These are phyloP conservation scores for Starmerella cellae DNA, from an alignment of 805 yeast genomes.

Conservation along the genomic window DNA sequence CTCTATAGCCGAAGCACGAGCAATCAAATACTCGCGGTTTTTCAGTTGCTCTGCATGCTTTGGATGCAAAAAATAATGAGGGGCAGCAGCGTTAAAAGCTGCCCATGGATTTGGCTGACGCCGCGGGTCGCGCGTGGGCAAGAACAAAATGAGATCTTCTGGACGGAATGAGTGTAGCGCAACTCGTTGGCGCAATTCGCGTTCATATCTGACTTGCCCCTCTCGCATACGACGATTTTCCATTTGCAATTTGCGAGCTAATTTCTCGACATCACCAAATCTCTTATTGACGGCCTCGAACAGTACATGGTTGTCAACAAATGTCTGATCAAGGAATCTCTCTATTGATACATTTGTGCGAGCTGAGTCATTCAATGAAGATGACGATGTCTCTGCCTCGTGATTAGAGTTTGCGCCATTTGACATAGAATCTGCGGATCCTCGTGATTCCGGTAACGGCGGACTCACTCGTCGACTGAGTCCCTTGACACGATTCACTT, in stretches of 20 bases:
- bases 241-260: slow-evolving; percentile 73
- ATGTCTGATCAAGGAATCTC: slow-evolving; percentile 24
- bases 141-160: slow-evolving; percentile 70
- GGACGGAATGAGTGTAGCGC: slow-evolving; percentile 52
- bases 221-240: slow-evolving; percentile 45
- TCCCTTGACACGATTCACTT: slow-evolving; percentile 49
- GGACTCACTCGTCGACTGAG: slow-evolving; percentile 7
- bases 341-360: slow-evolving; percentile 24
- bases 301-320: slow-evolving; percentile 30
- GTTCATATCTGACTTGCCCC: slow-evolving; percentile 20
- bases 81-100: slow-evolving; percentile 80
- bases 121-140: slow-evolving; percentile 55
- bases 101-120: slow-evolving; percentile 61
- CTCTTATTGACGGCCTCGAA: slow-evolving; percentile 48
- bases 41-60: slow-evolving; percentile 28
- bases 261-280: slow-evolving; percentile 75
- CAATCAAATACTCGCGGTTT: slow-evolving; percentile 72
- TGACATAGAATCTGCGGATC: background rate
- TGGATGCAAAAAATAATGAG: slow-evolving; percentile 62
- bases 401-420: background rate
- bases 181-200: slow-evolving; percentile 38
- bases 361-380: slow-evolving; percentile 17
- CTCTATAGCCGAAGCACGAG: slow-evolving; percentile 46
- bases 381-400: background rate
- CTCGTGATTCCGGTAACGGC: background rate